These are phyloP conservation scores for Taxillus chinensis DNA, from an alignment of 164 flowering plant genomes.

Conservation along the genomic window DNA sequence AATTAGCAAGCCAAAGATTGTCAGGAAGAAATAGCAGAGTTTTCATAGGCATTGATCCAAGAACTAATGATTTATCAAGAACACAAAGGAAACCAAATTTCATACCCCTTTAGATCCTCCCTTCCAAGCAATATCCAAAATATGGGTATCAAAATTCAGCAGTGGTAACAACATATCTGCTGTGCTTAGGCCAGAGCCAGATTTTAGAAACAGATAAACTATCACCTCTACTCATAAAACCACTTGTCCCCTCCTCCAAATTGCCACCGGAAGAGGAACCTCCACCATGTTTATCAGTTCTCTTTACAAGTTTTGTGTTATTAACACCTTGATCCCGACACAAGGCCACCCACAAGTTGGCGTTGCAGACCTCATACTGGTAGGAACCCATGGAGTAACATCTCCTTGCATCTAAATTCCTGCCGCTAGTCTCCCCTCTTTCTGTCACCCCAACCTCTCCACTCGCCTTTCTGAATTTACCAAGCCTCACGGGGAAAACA, in stretches of 20 bases:
- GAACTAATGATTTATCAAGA: too few relatives aligned
- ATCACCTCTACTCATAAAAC: constrained; percentile 28
- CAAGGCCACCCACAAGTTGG: constrained; percentile 29
- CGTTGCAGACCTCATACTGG: constrained; percentile 42
- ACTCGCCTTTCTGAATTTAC: constrained; percentile 39
- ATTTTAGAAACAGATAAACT: constrained; percentile 64
- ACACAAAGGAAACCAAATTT: not conserved
- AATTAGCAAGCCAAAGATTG: too few relatives aligned
- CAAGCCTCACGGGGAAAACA: constrained; percentile 48
- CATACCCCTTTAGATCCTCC: constrained; percentile 17
- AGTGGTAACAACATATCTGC: constrained; percentile 26
- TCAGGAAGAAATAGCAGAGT: too few relatives aligned
- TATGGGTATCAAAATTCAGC: constrained; percentile 19
- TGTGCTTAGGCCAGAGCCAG: constrained; percentile 57
- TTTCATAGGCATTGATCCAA: too few relatives aligned
- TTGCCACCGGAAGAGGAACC: constrained; percentile 18
- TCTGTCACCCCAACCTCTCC: constrained; percentile 19
- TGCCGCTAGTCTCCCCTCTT: constrained; percentile 46
- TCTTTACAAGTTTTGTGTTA: constrained; percentile 11
- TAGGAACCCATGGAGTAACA: constrained; percentile 67
- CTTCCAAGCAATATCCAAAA: constrained; percentile 36
- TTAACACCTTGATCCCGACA: constrained; percentile 8
- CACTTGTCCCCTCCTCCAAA: constrained; percentile 32
- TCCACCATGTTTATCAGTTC: constrained; percentile 2
- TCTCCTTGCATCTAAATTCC: constrained; percentile 53